These are phyloP conservation scores for Camellia lanceoleosa DNA, from an alignment of 148 eudicot species.

Conservation along the genomic window DNA sequence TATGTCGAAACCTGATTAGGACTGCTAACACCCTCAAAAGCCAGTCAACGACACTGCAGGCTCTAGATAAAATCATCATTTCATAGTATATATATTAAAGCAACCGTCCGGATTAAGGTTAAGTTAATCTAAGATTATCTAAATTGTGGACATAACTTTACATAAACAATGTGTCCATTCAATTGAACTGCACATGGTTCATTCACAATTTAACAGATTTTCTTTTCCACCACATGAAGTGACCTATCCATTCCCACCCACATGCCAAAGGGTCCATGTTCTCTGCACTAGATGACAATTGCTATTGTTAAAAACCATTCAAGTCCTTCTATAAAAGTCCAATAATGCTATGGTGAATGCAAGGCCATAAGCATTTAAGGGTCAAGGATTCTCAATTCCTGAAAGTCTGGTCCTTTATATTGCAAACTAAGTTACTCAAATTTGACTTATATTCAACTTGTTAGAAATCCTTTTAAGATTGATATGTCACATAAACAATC, in stretches of 20 bases:
- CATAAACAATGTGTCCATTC: not conserved
- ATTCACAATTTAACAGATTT: not conserved
- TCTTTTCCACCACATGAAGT: conserved; percentile 9
- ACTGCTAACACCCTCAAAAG: not conserved
- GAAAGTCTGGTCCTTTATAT: too few relatives aligned
- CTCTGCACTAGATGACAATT: not conserved
- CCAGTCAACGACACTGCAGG: not conserved
- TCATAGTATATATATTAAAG: too few relatives aligned
- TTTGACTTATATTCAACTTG: too few relatives aligned
- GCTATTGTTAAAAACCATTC: not conserved
- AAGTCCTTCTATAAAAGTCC: not conserved
- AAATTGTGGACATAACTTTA: not conserved
- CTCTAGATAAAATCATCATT: not conserved
- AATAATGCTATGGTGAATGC: not conserved
- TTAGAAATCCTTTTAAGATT: too few relatives aligned
- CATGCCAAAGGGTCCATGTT: not conserved
- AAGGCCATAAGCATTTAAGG: not conserved
- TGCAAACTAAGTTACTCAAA: too few relatives aligned
- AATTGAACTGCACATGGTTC: conserved; percentile 3
- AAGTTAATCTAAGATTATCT: not conserved
- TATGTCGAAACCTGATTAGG: not conserved
- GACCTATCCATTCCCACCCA: not conserved
- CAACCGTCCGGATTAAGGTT: not conserved
- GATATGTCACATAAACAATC: too few relatives aligned
- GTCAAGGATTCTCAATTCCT: too few relatives aligned